Conservation (phyloP, 441 rosid species). For the Corymbia calophylla region DNA sequence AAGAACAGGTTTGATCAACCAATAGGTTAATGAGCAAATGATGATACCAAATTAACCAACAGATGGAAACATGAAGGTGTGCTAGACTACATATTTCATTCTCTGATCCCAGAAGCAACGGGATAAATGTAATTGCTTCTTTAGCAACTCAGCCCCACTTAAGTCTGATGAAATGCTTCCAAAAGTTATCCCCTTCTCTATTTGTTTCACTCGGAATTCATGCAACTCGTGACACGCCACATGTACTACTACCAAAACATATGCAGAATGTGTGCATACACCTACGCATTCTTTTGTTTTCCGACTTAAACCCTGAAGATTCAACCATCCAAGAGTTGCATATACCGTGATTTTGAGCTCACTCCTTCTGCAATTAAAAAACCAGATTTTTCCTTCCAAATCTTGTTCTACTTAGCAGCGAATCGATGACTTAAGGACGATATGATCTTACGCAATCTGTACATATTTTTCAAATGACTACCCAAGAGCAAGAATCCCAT, state of each 20-base stretch:
- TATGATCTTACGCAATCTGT: neutral
- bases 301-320: neutral
- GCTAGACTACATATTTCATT: neutral
- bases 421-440: neutral
- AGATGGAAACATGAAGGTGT: neutral
- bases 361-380: neutral
- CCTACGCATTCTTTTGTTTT: neutral
- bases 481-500: neutral
- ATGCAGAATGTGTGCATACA: neutral
- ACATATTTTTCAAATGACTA: neutral
- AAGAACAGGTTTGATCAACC: slow-evolving; percentile 9
- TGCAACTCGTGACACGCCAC: neutral
- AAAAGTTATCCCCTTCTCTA: neutral
- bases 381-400: neutral
- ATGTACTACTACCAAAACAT: neutral
- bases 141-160: neutral
- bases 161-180: slow-evolving; percentile 11
- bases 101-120: neutral
- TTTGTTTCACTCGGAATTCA: neutral
- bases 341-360: neutral
- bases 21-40: neutral
- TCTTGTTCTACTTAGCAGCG: neutral
- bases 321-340: neutral
- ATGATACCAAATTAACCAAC: neutral
- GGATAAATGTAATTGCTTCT: neutral